These are phyloP conservation scores for Teunomyces kruisii DNA, from an alignment of 805 yeast genomes.

Conservation along the genomic window DNA sequence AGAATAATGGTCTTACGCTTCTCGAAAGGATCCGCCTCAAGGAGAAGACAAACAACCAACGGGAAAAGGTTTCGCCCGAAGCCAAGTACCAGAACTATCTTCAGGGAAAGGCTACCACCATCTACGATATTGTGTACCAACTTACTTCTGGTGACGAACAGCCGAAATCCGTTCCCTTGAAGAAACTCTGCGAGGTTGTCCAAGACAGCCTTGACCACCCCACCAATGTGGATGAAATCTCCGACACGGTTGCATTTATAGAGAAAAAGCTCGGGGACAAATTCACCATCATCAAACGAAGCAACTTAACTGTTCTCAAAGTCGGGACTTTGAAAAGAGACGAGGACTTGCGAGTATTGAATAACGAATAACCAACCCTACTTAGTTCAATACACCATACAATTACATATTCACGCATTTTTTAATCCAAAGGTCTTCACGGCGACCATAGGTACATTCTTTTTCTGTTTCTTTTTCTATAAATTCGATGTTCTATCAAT, in stretches of 20 bases:
- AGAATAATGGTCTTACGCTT: constrained; percentile 29
- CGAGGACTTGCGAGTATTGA: constrained; percentile 22
- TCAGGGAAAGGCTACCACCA: constrained; percentile 24
- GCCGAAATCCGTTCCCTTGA: constrained; percentile 17
- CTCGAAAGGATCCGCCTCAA: constrained; percentile 40
- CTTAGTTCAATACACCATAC: too few species aligned
- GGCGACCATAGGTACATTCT: background rate
- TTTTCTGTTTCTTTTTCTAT: background rate
- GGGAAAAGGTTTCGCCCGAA: constrained; percentile 16
- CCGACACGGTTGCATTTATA: constrained; percentile 25
- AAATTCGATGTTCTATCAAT: constrained; percentile 6
- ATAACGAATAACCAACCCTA: background rate
- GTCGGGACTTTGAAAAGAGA: constrained; percentile 25
- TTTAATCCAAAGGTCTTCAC: background rate
- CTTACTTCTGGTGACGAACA: constrained; percentile 7
- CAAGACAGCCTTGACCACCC: constrained; percentile 35
- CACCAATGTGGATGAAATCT: constrained; percentile 27
- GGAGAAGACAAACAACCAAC: constrained; percentile 24
- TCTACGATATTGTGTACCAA: constrained; percentile 38
- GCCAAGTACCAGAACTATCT: constrained; percentile 22
- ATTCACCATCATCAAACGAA: constrained; percentile 22
- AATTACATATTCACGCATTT: background rate
- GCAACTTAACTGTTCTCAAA: constrained; percentile 25
- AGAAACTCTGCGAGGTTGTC: constrained; percentile 26
- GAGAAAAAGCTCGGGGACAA: constrained; percentile 16